Base-by-base conservation (phyloP, 2,329 filamentous ascomycete species). In the Neofusicoccum ribis region DNA sequence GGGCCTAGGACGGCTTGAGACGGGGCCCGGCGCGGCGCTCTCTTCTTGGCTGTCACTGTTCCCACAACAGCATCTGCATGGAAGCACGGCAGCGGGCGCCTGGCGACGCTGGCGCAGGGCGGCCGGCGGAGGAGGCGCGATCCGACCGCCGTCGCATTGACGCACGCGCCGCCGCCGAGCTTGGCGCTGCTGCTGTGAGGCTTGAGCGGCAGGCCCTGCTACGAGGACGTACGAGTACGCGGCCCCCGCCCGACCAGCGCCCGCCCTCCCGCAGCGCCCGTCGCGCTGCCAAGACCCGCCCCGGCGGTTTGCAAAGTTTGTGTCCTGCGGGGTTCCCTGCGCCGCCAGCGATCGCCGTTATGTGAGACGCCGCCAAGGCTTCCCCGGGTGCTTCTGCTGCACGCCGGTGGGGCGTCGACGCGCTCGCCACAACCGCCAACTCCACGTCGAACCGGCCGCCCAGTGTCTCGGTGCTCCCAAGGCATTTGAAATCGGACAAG, bases 31-130 rank as follows among this genome's bases (percentile, higher is more conserved):
- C 27, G 36, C 54, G 14, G 54, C 54, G 8, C 34, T 14, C 54
- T 11, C 39, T 44, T 59, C 54, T 46, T 59, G 54, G 54, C 54
- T 59, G 54, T 59, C 41, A 59, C 54, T 46, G 41, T 59, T 59
- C 54, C 54, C 14, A 59, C 54, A 59, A 59, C 54, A 59, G 54
- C 54, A 59, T 59, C 54, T 59, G 54, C 54, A 46, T 59, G 54
- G 54, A 60, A 60, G 41, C 41, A 47, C 47, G 56, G 56, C 56
- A 60, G n/a, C 23, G 56, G 56, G 27, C 56, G 56, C 56, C 39
- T 37, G 43, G 56, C 15, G 56, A 60, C 56, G 31, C 56, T 60
- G 37, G 56, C 56, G 56, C 56, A 39, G 50, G 34, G 50, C 50
- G 50, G 50, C 31, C 31, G 56, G 56, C 56, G 54, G 54, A 46